These are phyloP conservation scores for Fragilaria radians DNA, from an alignment of 108 stramenopile genomes.

Conservation along the genomic window DNA sequence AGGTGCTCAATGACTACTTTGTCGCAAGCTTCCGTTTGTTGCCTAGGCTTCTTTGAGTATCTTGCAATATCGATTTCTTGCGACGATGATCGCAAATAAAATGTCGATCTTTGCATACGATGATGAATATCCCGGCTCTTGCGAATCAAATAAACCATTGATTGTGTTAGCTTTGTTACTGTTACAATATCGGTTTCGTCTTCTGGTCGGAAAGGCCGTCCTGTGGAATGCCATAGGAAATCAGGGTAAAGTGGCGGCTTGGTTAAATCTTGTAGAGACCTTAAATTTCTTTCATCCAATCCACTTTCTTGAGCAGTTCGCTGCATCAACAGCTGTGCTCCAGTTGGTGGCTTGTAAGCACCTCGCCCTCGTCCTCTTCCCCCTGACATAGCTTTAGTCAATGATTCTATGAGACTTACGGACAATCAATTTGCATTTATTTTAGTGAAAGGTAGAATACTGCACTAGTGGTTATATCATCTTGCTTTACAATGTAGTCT, in stretches of 20 bases:
- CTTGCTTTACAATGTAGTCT: too few species aligned
- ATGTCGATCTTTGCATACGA: constrained; percentile 47
- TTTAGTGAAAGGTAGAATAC: too few species aligned
- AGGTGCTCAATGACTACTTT: constrained; percentile 18
- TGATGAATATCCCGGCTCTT: constrained; percentile 63
- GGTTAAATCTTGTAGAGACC: constrained; percentile 33
- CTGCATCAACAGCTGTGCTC: constrained; percentile 50
- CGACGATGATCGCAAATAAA: constrained; percentile 41
- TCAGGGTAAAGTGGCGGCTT: constrained; percentile 44
- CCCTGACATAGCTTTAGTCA: too few species aligned
- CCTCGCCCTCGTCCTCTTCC: constrained; percentile 51
- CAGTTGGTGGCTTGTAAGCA: constrained; percentile 26
- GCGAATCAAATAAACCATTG: constrained; percentile 42
- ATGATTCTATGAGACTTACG: too few species aligned
- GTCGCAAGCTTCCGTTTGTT: constrained; percentile 6
- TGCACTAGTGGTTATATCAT: too few species aligned
- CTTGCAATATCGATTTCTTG: constrained; percentile 60
- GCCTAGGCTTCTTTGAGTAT: constrained; percentile 30
- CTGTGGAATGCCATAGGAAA: constrained; percentile 49
- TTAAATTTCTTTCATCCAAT: constrained; percentile 47
- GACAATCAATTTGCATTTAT: too few species aligned
- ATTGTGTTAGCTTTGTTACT: constrained; percentile 22
- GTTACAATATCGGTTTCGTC: constrained; percentile 3
- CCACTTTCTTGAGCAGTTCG: constrained; percentile 68
- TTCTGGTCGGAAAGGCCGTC: constrained; percentile 13